phyloP scores from a whole-genome alignment of 78 protist genomes.

The Dictyostelium intermedium region DNA sequence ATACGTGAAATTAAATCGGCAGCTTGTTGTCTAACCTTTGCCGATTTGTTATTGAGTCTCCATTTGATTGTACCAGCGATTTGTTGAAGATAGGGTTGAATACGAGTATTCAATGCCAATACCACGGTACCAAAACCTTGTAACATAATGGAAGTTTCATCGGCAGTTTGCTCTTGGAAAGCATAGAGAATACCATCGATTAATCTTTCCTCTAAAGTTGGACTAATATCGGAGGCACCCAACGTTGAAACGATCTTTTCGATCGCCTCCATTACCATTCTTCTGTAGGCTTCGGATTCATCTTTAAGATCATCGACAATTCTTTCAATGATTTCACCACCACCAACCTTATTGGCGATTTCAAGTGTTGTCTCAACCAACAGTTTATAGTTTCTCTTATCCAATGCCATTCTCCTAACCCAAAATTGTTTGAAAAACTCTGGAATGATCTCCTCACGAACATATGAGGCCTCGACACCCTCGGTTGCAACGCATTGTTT shows the following conservation, averaged over 20 bases:
- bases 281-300: constrained; percentile 95
- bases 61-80: constrained; percentile 94
- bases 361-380: constrained; percentile 98
- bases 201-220: constrained; percentile 91
- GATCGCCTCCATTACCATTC: constrained; percentile 95
- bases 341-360: constrained; percentile 97
- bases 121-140: constrained; percentile 95
- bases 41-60: constrained; percentile 94
- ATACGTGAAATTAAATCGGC: constrained; percentile 97
- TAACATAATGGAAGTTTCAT: constrained; percentile 90
- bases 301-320: constrained; percentile 97
- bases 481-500: constrained; percentile 97
- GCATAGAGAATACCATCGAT: constrained; percentile 97
- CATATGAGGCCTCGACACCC: constrained; percentile 95
- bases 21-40: constrained; percentile 93
- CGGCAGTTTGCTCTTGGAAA: constrained; percentile 95
- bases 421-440: constrained; percentile 95
- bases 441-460: constrained; percentile 91
- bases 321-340: constrained; percentile 86
- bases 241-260: constrained; percentile 87
- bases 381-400: constrained; percentile 87
- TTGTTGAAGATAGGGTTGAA: constrained; percentile 93
- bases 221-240: constrained; percentile 95
- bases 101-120: constrained; percentile 93
- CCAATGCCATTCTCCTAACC: constrained; percentile 96